Evolutionary conservation across 805 yeast genomes (phyloP), one percentile per base, ranked within the genome.

Genomic region (Ogataea degrootiae): DNA sequence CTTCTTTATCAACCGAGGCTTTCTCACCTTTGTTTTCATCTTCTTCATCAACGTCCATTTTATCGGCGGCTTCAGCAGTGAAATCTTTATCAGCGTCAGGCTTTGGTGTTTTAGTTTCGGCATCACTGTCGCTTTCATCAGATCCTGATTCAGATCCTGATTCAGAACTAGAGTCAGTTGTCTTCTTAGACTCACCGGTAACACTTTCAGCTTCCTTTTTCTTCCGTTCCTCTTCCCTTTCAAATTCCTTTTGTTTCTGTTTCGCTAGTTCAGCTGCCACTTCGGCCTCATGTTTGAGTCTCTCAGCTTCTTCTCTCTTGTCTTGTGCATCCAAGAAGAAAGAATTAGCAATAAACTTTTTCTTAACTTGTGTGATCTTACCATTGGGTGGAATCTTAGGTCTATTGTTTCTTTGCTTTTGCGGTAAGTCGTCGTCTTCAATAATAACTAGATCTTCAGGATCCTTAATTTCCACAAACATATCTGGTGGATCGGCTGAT

Each of bases 301-400:
- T 41, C 5, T 36, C 47, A 11, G 37, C 41, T 37, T 49, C 50
- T 16, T 42, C 44, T 41, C 50, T 41, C 16, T 53, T 50, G 41
- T 60, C 66, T 40, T 67, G 70, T 6, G 66, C 70, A n/a, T 70
- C 72, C 12, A 85, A 61, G 54, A 84, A 76, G 58, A 77, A 85
- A 0, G 85, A 73, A 39, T 65, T 72, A 0, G 77, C 70, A 5
- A 80, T 66, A 12, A 76, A 60, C 56, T 79, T 84, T 69, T 83
- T 88, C 67, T 88, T 89, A 6, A 79, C 67, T 0, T 79, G 76
- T 5, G 85, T 67, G 35, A 91, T 86, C 65, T 85, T 89, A 35
- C 97, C 97, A 31, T 88, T 86, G 6, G 97, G 96, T 12, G 97
- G 96, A 43, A 94, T 70, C 58, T 90, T 83, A 1, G 96, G 85